Evolutionary conservation across 306 rosid species (phyloP).

Genomic region (Inga laurina): DNA sequence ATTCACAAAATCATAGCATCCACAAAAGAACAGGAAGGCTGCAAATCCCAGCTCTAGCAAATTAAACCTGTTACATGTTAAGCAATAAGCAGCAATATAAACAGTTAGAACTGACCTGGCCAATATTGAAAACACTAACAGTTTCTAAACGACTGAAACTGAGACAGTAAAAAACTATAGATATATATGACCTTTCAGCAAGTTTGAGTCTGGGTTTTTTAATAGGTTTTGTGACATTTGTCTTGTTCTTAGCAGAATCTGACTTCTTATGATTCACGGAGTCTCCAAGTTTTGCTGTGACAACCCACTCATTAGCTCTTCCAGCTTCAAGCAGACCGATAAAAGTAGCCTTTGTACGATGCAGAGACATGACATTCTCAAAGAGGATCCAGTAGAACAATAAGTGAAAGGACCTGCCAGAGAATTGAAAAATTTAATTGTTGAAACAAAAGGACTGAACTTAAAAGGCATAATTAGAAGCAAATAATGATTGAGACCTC

Average conservation of each 20-base stretch:
- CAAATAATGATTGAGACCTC: constrained; percentile 49
- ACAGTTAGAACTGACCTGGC: not conserved
- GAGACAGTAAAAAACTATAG: not conserved
- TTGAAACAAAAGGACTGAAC: not conserved
- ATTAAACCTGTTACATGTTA: constrained; percentile 58
- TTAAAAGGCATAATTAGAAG: not conserved
- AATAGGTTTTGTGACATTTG: constrained; percentile 45
- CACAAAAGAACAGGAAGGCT: constrained; percentile 81
- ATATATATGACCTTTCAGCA: constrained; percentile 58
- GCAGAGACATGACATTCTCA: constrained; percentile 97
- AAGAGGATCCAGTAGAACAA: constrained; percentile 97
- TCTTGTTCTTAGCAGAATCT: constrained; percentile 75
- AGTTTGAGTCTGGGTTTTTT: constrained; percentile 65
- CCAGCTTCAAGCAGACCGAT: constrained; percentile 88
- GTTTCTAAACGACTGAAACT: not conserved
- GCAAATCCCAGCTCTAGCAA: constrained; percentile 92
- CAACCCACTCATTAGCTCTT: constrained; percentile 96
- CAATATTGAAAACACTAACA: no score
- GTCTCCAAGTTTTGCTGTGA: constrained; percentile 96
- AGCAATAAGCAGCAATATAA: not conserved
- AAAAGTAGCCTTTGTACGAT: constrained; percentile 92
- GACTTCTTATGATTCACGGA: constrained; percentile 66
- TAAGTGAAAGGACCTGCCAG: constrained; percentile 84
- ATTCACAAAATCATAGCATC: constrained; percentile 91
- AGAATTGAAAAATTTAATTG: not conserved